Base-by-base conservation (phyloP, 139 green algal species). In the Chlamydomonas sp. region DNA sequence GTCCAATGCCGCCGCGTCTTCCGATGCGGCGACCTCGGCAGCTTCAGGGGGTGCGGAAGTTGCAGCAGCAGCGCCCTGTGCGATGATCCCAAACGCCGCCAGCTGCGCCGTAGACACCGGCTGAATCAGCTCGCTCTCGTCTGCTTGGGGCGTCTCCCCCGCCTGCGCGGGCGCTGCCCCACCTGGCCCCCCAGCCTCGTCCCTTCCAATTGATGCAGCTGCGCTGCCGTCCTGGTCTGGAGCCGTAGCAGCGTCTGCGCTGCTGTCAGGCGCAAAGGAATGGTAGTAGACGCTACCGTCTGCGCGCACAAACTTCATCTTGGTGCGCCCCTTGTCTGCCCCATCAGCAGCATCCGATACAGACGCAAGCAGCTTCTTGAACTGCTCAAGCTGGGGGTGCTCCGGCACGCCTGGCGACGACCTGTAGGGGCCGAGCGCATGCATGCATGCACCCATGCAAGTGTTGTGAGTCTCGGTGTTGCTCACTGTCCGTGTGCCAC, bases 371-470 rank as follows among this genome's bases (percentile, higher is more conserved):
- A 30, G 5, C 6, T 66, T 30, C 29, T 28, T 10, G 20, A 66
- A 30, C 33, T 66, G 31, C 16, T 39, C 29, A 5, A 66, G 59
- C 26, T 66, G 31, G 33, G 59, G 59, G 33, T 66, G 59, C 6
- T 66, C 16, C 59, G 31, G 5, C 31, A n/a, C n/a, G n/a, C n/a
- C n/a, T n/a, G n/a, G n/a, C n/a, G n/a, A n/a, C n/a, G n/a, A n/a
- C n/a, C n/a, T n/a, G n/a, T n/a, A n/a, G n/a, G n/a, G n/a, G n/a
- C n/a, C n/a, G n/a, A n/a, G n/a, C n/a, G n/a, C n/a, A n/a, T n/a
- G n/a, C n/a, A n/a, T n/a, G n/a, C n/a, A n/a, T n/a, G n/a, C n/a
- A n/a, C n/a, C n/a, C n/a, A n/a, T n/a, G n/a, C n/a, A n/a, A n/a
- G n/a, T n/a, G n/a, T n/a, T n/a, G n/a, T n/a, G n/a, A n/a, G n/a